Conservation (phyloP, 2,329 filamentous ascomycete species). For the Calonectria pseudoturangicola region DNA sequence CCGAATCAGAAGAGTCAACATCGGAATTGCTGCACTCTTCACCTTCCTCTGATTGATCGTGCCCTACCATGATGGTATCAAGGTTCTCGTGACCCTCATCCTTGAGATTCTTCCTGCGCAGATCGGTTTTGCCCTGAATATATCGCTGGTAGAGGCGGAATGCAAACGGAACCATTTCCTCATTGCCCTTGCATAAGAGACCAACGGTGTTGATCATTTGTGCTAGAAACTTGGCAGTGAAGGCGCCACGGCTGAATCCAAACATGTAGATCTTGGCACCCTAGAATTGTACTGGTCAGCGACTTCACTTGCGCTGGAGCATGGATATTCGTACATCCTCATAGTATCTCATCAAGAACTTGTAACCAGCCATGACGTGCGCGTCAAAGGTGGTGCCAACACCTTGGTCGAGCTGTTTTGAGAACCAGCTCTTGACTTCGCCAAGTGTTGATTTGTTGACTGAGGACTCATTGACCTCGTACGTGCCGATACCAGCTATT, state of each 20-base stretch:
- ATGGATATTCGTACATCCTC: constrained; percentile 55
- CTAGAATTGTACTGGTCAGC: constrained; percentile 42
- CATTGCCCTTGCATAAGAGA: constrained; percentile 70
- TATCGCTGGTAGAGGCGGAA: constrained; percentile 66
- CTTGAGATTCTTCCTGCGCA: constrained; percentile 52
- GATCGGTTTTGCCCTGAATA: constrained; percentile 57
- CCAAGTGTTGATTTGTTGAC: constrained; percentile 62
- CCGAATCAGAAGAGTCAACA: background rate
- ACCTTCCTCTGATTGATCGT: background rate
- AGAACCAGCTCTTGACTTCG: constrained; percentile 59
- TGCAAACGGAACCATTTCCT: constrained; percentile 72
- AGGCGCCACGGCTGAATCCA: constrained; percentile 72
- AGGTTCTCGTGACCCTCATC: background rate
- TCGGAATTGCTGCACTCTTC: background rate
- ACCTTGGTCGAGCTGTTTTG: constrained; percentile 64
- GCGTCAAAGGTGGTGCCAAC: constrained; percentile 69
- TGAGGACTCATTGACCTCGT: constrained; percentile 65
- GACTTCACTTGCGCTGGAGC: background rate
- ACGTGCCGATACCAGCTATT: constrained; percentile 69
- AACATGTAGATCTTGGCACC: constrained; percentile 73
- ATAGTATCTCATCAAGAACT: constrained; percentile 74
- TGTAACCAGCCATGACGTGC: constrained; percentile 72
- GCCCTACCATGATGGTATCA: background rate
- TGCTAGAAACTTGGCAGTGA: constrained; percentile 70
- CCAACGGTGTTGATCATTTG: constrained; percentile 70